These are phyloP conservation scores for Fraxinus cuspidata DNA, from an alignment of 257 asterid genomes.

Conservation along the genomic window DNA sequence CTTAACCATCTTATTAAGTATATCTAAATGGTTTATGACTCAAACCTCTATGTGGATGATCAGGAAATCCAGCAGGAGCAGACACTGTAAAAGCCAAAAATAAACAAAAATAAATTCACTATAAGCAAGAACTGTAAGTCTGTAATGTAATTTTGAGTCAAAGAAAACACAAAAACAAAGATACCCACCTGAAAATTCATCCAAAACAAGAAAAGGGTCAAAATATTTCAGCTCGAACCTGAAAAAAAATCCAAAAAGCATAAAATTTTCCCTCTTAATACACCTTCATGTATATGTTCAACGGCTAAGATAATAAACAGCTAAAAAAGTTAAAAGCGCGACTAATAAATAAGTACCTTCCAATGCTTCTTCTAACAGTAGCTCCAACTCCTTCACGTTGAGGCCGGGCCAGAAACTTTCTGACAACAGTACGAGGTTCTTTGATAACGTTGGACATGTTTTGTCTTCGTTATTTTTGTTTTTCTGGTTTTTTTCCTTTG, in stretches of 20 bases:
- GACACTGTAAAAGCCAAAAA: slow-evolving; percentile 49
- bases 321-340: neutral
- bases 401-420: slow-evolving; percentile 75
- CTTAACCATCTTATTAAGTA: neutral
- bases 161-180: neutral
- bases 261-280: neutral
- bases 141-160: neutral
- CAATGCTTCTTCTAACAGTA: slow-evolving; percentile 86
- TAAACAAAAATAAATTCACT: neutral
- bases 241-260: neutral
- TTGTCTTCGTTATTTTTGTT: neutral
- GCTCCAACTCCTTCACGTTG: slow-evolving; percentile 93
- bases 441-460: slow-evolving; percentile 45
- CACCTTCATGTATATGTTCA: neutral
- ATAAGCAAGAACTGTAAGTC: neutral
- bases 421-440: slow-evolving; percentile 66
- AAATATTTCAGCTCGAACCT: slow-evolving; percentile 78
- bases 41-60: slow-evolving; percentile 97
- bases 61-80: slow-evolving; percentile 98
- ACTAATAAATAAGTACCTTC: slow-evolving; percentile 49
- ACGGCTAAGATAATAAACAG: neutral
- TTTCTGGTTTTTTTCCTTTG: neutral
- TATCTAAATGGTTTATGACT: neutral
- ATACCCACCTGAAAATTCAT: slow-evolving; percentile 79
- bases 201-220: slow-evolving; percentile 85